Evolutionary conservation across 352 stramenopile genomes (phyloP), one percentile per base, ranked within the genome.

Genomic region (Pythium diclinum): DNA sequence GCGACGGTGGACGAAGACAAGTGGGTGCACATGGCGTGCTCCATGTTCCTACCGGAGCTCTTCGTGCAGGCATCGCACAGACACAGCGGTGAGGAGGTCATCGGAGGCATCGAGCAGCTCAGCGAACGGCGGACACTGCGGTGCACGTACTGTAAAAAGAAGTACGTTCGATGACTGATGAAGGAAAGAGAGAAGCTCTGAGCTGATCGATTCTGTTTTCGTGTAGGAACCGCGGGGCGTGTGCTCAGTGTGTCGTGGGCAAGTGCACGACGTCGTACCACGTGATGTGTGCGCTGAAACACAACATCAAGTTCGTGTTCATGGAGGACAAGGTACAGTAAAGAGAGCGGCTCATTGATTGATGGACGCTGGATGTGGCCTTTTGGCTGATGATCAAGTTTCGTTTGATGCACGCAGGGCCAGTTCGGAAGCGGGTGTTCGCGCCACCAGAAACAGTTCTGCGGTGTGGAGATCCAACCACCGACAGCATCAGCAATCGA

Each of bases 221-320:
- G 19, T 74, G 32, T 58, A 91, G 79, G 65, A 74, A 90, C 17
- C 80, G 83, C 49, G 83, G 79, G 14, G 85, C 85, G 9, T 92
- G 83, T 67, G 85, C 79, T 23, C 83, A 92, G 44, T 94, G 85
- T 49, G 68, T 69, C 0, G 68, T 85, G 3, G 81, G 81, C 8
- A 92, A 90, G 52, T 94, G 85, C 51, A 75, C 70, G 3, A 80
- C 83, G n/a, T 75, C 83, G 23, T 94, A 92, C 57, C 85, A 94
- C 48, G 77, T 86, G 0, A 59, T 82, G 40, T 94, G 85, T 56
- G 85, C 81, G 16, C 46, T 92, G 6, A 69, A 77, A 10, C 70
- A 88, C 52, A 72, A 77, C 17, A 80, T 92, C 56, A 81, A 78
- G 53, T 76, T 94, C 40, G 72, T 75, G 32, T 88, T 83, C 58